phyloP scores from a whole-genome alignment of 2,329 filamentous ascomycete genomes.

The Tolypocladium endophyticum region DNA sequence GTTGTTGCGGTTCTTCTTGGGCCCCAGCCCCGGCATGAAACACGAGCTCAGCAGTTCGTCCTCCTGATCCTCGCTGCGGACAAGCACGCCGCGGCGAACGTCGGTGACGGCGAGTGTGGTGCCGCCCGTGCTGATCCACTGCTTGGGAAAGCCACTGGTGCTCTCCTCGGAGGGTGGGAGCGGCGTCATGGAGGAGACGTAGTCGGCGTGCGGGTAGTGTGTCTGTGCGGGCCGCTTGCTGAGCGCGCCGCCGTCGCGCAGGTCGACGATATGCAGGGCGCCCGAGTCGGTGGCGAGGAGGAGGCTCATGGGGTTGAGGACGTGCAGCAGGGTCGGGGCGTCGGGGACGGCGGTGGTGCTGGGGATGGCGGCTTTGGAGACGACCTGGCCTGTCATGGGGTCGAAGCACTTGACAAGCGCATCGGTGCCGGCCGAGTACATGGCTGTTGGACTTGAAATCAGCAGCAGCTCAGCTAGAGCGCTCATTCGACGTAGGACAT shows the following conservation, averaged over 20 bases:
- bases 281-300: constrained; percentile 87
- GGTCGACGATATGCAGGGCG: constrained; percentile 77
- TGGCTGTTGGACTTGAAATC: constrained; percentile 21
- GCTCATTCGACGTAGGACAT: background rate
- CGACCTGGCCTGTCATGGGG: constrained; percentile 53
- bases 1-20: constrained; percentile 53
- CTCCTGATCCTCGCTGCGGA: constrained; percentile 88
- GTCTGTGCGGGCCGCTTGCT: constrained; percentile 62
- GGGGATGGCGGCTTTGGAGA: constrained; percentile 74
- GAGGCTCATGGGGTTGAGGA: constrained; percentile 76
- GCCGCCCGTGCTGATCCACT: constrained; percentile 89
- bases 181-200: constrained; percentile 78
- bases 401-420: constrained; percentile 48
- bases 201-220: constrained; percentile 82
- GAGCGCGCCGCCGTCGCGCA: constrained; percentile 51
- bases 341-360: constrained; percentile 45
- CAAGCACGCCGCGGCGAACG: constrained; percentile 72
- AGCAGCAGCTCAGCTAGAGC: background rate
- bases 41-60: constrained; percentile 79
- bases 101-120: constrained; percentile 88
- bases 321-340: constrained; percentile 70
- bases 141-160: constrained; percentile 82
- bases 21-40: constrained; percentile 67
- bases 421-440: constrained; percentile 56
- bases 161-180: constrained; percentile 70